phyloP scores from a whole-genome alignment of 441 rosid species.

The Geranium incanum region DNA sequence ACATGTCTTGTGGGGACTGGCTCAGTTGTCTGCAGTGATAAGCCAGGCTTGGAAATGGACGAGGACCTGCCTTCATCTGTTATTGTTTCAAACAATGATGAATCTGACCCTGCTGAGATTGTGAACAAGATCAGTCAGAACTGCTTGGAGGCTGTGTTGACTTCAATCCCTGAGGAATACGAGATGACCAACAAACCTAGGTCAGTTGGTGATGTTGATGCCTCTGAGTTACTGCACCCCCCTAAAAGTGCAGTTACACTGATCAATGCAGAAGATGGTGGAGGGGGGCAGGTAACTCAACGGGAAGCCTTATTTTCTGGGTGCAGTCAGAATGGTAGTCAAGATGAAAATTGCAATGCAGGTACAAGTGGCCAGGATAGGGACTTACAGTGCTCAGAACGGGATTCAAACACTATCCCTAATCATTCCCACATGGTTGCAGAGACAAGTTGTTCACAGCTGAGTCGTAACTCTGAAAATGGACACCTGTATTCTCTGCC shows the following conservation, averaged over 20 bases:
- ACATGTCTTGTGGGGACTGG: constrained; percentile 49
- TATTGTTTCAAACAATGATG: constrained; percentile 31
- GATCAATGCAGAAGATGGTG: constrained; percentile 12
- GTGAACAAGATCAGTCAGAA: constrained; percentile 25
- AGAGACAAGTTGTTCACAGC: constrained; percentile 29
- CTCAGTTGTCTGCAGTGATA: constrained; percentile 40
- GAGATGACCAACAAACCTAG: constrained; percentile 20
- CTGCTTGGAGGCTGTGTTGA: constrained; percentile 23
- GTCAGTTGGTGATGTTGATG: constrained; percentile 23
- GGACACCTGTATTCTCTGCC: constrained; percentile 35
- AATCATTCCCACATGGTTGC: constrained; percentile 25
- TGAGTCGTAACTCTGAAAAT: constrained; percentile 28
- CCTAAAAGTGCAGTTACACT: constrained; percentile 27
- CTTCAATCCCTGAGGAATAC: constrained; percentile 29
- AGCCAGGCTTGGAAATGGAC: constrained; percentile 35
- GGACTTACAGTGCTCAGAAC: constrained; percentile 20
- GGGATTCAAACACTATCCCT: constrained; percentile 25
- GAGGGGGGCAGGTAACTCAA: too few species aligned
- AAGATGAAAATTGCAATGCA: constrained; percentile 14
- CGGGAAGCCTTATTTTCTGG: constrained; percentile 16
- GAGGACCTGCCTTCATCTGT: constrained; percentile 31
- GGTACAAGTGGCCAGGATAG: constrained; percentile 22
- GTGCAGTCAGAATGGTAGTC: constrained; percentile 13
- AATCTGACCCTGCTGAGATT: constrained; percentile 27
- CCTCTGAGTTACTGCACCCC: constrained; percentile 22